Evolutionary conservation across 306 rosid genomes (phyloP), one percentile per base, ranked within the genome.

Genomic region (Betula pendula): DNA sequence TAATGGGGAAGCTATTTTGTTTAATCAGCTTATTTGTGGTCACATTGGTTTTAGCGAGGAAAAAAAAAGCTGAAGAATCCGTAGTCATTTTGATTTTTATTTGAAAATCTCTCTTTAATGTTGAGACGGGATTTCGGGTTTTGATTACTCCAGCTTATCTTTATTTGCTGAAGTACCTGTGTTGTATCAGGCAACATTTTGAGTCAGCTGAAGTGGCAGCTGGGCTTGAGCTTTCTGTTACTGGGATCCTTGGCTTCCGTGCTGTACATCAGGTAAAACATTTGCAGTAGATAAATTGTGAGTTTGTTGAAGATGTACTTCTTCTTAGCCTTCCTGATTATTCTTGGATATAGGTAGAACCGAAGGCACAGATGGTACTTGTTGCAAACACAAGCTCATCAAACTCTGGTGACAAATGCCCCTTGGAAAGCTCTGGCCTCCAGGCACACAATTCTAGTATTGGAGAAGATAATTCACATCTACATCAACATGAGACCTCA

Each of bases 351-450:
- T 42, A 94, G 98, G 90, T 79, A 24, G 97, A 94, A 77, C 96
- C 98, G 69, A 94, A 94, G 89, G 96, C 96, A 24, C 98, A 94
- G 68, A 89, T 87, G 93, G 91, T 94, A 45, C 98, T 94, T 80
- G 87, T 90, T 79, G 87, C 92, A 0, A 79, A 83, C 86, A 81
- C 87, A 79, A 79, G 78, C 80, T 80, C 84, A 17, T 82, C 85
- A 31, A 82, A 71, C 66, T 24, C 29, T 70, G 80, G 25, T 43
- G 84, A 68, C 42, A 75, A 65, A 66, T 68, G 76, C 82, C 31
- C 68, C 81, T 60, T 65, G 47, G 80, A 42, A 51, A 79, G 83
- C 66, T 53, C 77, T 80, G 81, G 75, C 33, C 53, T 70, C 70
- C 88, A 73, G 75, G 59, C 68, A 77, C 33, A 45, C 49, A 87